These are phyloP conservation scores for Saccharomycodes ludwigii DNA, from an alignment of 805 yeast genomes.

Conservation along the genomic window DNA sequence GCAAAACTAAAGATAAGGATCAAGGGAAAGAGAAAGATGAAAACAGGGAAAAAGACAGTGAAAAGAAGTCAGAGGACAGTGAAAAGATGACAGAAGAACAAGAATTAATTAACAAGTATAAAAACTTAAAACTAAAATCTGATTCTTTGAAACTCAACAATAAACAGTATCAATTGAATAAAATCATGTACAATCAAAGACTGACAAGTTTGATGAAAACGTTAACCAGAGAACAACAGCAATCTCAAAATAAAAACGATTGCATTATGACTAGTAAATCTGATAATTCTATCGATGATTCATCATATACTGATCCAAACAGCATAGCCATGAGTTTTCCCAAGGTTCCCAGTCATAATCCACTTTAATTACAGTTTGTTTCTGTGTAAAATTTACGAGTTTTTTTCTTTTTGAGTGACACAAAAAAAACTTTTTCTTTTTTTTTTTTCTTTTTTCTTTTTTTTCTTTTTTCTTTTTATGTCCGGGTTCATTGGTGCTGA, in stretches of 20 bases:
- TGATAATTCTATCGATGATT: no score
- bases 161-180: constrained; percentile 13
- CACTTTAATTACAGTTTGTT: no score
- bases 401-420: background rate
- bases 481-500: no score
- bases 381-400: background rate
- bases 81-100: constrained; percentile 1
- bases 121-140: constrained; percentile 1
- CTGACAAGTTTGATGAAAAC: constrained; percentile 10
- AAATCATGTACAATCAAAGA: constrained; percentile 15
- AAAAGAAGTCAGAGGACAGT: constrained; percentile 1
- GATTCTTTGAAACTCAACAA: constrained; percentile 4
- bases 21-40: background rate
- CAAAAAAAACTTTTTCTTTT: no score
- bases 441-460: no score
- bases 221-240: constrained; percentile 6
- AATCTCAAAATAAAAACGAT: no score
- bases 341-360: background rate
- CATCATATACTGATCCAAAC: background rate
- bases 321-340: background rate
- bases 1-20: background rate
- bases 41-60: constrained; percentile 1
- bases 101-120: constrained; percentile 14
- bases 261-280: no score
- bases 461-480: no score